Base-by-base conservation (phyloP, 768 basidiomycete species). In the Albatrellus ellisii region DNA sequence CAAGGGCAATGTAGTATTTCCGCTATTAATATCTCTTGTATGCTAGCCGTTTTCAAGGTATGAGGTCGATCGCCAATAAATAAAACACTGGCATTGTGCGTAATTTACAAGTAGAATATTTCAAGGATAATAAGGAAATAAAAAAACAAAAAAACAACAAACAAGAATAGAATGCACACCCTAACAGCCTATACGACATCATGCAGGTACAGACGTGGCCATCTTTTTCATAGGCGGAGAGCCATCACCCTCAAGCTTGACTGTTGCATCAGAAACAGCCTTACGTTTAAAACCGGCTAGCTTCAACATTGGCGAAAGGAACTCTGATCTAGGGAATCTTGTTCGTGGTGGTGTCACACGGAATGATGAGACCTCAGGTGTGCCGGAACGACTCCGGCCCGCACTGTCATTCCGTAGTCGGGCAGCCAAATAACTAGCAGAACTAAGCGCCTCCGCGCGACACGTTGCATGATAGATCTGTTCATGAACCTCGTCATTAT, bases 381-480 rank as follows among this genome's bases (percentile, higher is more conserved):
- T 88, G 53, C 69, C 70, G 52, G 80, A 78, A 48, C 86, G 78
- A 64, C 84, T 87, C 46, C 73, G 78, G 64, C 53, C 52, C 53
- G 62, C 62, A 45, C 61, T 59, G 35, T 66, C 57, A 54, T 84
- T 78, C 61, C 79, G 77, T 53, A 88, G 59, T 36, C 79, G 74
- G 6, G 74, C 72, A 40, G 77, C 82, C 40, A 86, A 64, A 52
- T 60, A 80, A 50, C 68, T 78, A 39, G 74, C 43, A n/a, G 37
- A 44, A 31, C 20, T 41, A 28, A 71, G 58, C 27, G 81, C 81
- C 57, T 94, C 90, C 20, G 85, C 83, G 62, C 87, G 83, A 61
- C 91, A 95, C 14, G 90, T 94, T 36, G 91, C 91, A 64, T 95
- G 91, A 59, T 79, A 94, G 54, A 92, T 80, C 90, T 91, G 54